Conservation (phyloP, 2,329 filamentous ascomycete genomes). For the Talaromyces sp. region DNA sequence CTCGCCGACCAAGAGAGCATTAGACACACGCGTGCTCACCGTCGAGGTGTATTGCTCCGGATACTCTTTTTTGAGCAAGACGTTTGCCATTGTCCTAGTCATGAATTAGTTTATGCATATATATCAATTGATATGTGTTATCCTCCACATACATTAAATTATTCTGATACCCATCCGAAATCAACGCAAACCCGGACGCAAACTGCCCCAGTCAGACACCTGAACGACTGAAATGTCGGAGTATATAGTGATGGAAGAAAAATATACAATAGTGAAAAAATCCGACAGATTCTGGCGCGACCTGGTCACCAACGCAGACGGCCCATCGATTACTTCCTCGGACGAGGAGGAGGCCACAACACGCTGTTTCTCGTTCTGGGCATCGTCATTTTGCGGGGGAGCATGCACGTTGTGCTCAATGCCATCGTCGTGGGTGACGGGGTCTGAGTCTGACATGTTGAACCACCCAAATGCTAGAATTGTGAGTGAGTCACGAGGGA, state of each 20-base stretch:
- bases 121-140: background rate
- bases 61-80: conserved; percentile 22
- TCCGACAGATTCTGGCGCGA: conserved; percentile 22
- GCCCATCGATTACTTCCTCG: background rate
- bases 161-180: conserved; percentile 27
- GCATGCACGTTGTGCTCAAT: background rate
- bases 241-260: too few species aligned
- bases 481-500: background rate
- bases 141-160: conserved; percentile 19
- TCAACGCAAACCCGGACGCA: conserved; percentile 23
- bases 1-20: conserved; percentile 23
- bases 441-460: background rate
- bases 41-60: conserved; percentile 19
- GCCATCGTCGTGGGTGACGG: background rate
- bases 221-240: too few species aligned
- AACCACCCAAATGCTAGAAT: too few species aligned
- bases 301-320: conserved; percentile 13
- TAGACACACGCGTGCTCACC: conserved; percentile 25
- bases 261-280: conserved; percentile 22
- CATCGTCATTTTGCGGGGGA: background rate
- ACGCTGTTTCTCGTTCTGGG: background rate
- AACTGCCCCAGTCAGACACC: conserved; percentile 14
- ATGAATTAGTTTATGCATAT: background rate
- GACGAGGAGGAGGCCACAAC: background rate
- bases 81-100: conserved; percentile 24